Percentiles rank a stretch among this genome's conserved stretches.
Evolutionary conservation across 805 yeast genomes (phyloP).

Genomic region (Suhomyces prunicola): DNA sequence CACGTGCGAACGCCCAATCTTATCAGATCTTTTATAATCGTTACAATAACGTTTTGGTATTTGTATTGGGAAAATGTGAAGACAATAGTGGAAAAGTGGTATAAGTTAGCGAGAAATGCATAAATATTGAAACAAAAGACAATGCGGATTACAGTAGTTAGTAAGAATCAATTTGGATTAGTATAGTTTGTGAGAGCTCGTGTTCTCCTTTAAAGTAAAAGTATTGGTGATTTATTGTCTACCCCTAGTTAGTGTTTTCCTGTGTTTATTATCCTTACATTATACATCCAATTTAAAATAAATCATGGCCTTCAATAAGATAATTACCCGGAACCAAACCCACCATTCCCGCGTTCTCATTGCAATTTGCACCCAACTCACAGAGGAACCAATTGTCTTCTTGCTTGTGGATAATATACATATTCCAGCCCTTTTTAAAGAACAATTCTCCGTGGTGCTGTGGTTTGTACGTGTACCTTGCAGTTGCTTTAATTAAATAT

Average conservation of each 20-base stretch:
- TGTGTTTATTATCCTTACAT: background rate
- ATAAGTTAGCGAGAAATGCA: too few relatives aligned
- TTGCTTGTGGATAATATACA: constrained; percentile 41
- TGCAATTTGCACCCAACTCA: constrained; percentile 37
- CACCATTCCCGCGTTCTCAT: constrained; percentile 29
- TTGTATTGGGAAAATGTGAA: too few relatives aligned
- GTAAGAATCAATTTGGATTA: too few relatives aligned
- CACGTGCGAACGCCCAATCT: background rate
- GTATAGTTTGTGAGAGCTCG: too few relatives aligned
- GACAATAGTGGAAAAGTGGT: too few relatives aligned
- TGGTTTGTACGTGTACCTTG: constrained; percentile 38
- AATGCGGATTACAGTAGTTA: too few relatives aligned
- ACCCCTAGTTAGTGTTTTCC: background rate
- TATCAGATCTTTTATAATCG: background rate
- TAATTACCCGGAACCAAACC: constrained; percentile 46
- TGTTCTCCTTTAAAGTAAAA: too few relatives aligned
- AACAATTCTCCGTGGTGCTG: constrained; percentile 40
- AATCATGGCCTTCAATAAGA: constrained; percentile 29
- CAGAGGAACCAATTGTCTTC: constrained; percentile 45
- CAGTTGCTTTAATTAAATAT: constrained; percentile 34
- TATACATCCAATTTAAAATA: background rate
- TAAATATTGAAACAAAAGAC: too few relatives aligned
- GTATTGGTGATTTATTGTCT: too few relatives aligned
- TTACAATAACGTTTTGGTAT: too few relatives aligned
- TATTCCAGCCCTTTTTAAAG: constrained; percentile 41